A percentile compares a stretch with the other conserved stretches of the same genome.
Evolutionary conservation across 352 stramenopile genomes (phyloP).

Genomic region (Pythium aquatile): DNA sequence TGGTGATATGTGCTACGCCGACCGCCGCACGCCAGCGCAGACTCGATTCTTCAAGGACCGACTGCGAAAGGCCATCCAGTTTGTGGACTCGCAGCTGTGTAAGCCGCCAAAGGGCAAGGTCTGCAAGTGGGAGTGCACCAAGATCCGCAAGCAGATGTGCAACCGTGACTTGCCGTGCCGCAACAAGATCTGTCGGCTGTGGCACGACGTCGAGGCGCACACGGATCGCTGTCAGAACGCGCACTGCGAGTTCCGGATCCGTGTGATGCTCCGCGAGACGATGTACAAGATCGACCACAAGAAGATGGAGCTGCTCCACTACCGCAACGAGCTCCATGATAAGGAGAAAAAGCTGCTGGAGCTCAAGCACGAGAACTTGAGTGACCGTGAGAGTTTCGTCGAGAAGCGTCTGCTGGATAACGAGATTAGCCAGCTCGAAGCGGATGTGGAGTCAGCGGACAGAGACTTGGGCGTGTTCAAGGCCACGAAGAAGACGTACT

Average conservation of each 20-base stretch:
- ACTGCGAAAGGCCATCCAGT: conserved; percentile 60
- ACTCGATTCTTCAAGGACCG: conserved; percentile 73
- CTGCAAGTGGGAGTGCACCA: conserved; percentile 51
- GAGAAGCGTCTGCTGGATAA: conserved; percentile 44
- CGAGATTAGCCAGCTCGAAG: conserved; percentile 63
- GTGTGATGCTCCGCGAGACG: conserved; percentile 66
- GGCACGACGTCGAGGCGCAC: conserved; percentile 72
- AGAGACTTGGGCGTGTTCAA: conserved; percentile 41
- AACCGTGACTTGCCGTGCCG: conserved; percentile 57
- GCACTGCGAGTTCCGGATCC: conserved; percentile 69
- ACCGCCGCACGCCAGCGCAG: conserved; percentile 44
- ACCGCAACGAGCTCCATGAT: conserved; percentile 32
- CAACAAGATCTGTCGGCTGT: conserved; percentile 69
- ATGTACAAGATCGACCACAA: conserved; percentile 77
- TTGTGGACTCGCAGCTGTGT: conserved; percentile 67
- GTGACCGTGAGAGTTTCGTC: conserved; percentile 36
- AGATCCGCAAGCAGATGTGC: conserved; percentile 69
- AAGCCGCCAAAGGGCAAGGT: conserved; percentile 45
- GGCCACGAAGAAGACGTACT: conserved; percentile 55
- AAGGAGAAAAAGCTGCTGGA: conserved; percentile 37
- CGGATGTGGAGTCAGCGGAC: conserved; percentile 50
- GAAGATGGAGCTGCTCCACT: conserved; percentile 42
- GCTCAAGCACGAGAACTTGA: conserved; percentile 37
- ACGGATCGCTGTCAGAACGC: conserved; percentile 62
- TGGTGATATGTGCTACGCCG: conserved; percentile 62